phyloP scores from a whole-genome alignment of 129 eudicot species.

The Lonicera japonica region DNA sequence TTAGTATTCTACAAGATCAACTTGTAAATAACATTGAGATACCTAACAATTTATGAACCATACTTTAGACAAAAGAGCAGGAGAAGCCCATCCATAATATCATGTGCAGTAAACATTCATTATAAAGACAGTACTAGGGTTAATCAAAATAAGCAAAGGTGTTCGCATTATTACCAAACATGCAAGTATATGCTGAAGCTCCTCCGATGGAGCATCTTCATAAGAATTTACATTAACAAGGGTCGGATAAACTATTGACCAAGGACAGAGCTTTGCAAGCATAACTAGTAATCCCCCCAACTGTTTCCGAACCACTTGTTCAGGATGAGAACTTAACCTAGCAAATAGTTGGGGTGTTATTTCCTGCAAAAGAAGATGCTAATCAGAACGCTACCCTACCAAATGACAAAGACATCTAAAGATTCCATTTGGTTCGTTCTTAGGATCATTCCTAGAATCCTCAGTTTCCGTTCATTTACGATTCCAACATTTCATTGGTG shows the following conservation, averaged over 20 bases:
- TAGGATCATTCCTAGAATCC: too few species aligned
- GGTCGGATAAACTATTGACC: conserved; percentile 93
- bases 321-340: conserved; percentile 96
- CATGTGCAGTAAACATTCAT: neutral
- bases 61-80: neutral
- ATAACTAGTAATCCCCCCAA: conserved; percentile 68
- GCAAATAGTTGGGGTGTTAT: conserved; percentile 93
- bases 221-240: conserved; percentile 82
- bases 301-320: conserved; percentile 79
- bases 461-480: too few species aligned
- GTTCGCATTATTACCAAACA: conserved; percentile 52
- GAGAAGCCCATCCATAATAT: neutral
- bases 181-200: conserved; percentile 76
- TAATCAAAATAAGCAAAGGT: neutral
- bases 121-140: neutral
- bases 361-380: conserved; percentile 52
- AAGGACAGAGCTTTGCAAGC: conserved; percentile 89
- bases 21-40: neutral
- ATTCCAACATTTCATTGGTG: too few species aligned
- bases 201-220: conserved; percentile 72
- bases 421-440: conserved; percentile 6
- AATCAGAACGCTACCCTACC: conserved; percentile 20
- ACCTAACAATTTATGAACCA: neutral
- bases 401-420: too few species aligned
- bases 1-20: conserved; percentile 4